These are phyloP conservation scores for Linum trigynum DNA, from an alignment of 345 rosid species.

Conservation along the genomic window DNA sequence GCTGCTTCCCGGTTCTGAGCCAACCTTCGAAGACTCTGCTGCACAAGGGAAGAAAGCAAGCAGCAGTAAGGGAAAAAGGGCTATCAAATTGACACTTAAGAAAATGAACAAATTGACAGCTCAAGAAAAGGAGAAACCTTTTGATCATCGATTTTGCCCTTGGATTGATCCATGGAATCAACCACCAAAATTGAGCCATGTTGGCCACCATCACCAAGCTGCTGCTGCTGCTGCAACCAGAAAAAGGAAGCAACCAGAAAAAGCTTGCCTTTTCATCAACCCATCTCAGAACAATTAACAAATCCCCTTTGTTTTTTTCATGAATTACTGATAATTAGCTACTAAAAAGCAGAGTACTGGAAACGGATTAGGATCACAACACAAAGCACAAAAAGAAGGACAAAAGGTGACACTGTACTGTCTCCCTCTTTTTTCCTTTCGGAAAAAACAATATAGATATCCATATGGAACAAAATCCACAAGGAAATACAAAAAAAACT, in stretches of 20 bases:
- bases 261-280: conserved; percentile 32
- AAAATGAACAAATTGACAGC: not conserved
- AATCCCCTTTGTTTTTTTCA: too few species aligned
- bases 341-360: too few species aligned
- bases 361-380: conserved; percentile 12
- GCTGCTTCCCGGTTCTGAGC: not conserved
- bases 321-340: too few species aligned
- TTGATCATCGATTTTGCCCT: not conserved
- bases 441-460: too few species aligned
- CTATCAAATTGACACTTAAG: too few species aligned
- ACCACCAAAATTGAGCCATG: not conserved
- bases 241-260: not conserved
- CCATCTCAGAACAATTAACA: not conserved
- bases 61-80: not conserved
- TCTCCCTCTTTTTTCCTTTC: too few species aligned
- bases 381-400: conserved; percentile 1
- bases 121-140: not conserved
- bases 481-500: not conserved
- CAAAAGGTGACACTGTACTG: not conserved
- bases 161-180: not conserved
- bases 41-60: not conserved
- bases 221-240: not conserved
- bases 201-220: not conserved
- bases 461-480: not conserved
- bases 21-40: not conserved